Evolutionary conservation across 2,329 filamentous ascomycete species (phyloP).

Genomic region (Gaeumannomyces tritici): DNA sequence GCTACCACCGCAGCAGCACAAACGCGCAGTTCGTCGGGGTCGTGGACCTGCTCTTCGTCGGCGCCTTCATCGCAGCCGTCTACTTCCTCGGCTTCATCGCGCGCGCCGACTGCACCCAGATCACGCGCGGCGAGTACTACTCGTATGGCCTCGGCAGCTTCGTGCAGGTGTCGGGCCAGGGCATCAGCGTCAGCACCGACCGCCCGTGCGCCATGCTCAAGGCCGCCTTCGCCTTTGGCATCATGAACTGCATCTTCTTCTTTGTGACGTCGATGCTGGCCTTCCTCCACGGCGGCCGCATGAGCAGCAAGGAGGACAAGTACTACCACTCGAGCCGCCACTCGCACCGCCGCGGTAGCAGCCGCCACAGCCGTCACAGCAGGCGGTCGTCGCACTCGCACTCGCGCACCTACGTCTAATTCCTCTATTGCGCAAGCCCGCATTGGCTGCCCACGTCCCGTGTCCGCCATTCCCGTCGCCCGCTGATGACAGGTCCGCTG

Average conservation of each 20-base stretch:
- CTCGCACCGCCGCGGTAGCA: constrained; percentile 29
- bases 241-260: constrained; percentile 81
- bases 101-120: constrained; percentile 56
- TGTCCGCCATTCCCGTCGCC: no score
- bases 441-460: not conserved
- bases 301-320: constrained; percentile 31
- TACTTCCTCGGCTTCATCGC: constrained; percentile 51
- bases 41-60: constrained; percentile 52
- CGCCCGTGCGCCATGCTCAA: constrained; percentile 91
- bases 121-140: constrained; percentile 39
- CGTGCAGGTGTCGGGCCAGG: constrained; percentile 41
- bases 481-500: no score
- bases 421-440: not conserved
- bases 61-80: constrained; percentile 53
- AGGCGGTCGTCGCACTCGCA: constrained; percentile 35
- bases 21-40: constrained; percentile 54
- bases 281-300: constrained; percentile 39
- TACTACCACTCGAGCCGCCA: constrained; percentile 29
- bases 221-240: constrained; percentile 77
- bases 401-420: constrained; percentile 39
- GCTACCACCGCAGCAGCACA: constrained; percentile 50
- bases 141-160: constrained; percentile 53
- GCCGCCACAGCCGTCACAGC: constrained; percentile 28
- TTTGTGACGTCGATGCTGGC: constrained; percentile 67
- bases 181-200: constrained; percentile 45